Evolutionary conservation across 305 asterid genomes (phyloP), one percentile per base, ranked within the genome.

Genomic region (Nicotiana rustica): DNA sequence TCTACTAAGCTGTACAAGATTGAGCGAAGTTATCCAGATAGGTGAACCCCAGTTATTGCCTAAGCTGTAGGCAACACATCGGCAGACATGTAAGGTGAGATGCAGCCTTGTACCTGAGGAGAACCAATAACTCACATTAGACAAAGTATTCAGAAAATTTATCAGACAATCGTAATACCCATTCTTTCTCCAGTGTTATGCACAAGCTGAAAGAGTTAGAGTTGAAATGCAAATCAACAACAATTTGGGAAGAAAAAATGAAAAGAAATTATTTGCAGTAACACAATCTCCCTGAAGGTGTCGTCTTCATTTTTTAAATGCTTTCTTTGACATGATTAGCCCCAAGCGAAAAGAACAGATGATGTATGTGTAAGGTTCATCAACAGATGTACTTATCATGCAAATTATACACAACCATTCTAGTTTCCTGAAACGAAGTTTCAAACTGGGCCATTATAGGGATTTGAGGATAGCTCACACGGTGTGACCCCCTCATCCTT

Each of bases 31-130:
- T 75, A 75, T 75, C 64, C 25, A 75, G 65, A 52, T 0, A 52
- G 44, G 38, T 21, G 0, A 25, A 0, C 65, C 47, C 79, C 13
- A 0, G 44, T 73, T 49, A 49, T 14, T 19, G 25, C 82, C 87
- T 92, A 92, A 85, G 86, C 88, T 82, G 86, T 79, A 69, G 97
- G 86, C 79, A 94, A 88, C n/a, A 92, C 96, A 79, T 96, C 90
- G 17, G 90, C 84, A 49, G 97, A 89, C 97, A 94, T 88, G 93
- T 94, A 93, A 4, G 98, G 99, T 9, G 97, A 93, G 78, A 91
- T 67, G 81, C 97, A 94, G 69, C 98, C 99, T 82, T 91, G 97
- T 73, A 94, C 96, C 99, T 96, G 95, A 80, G 86, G 65, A 31
- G 84, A 57, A 59, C 65, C 70, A 71, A 4, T 33, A 33, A 70